Percentiles rank a stretch among this genome's conserved stretches.
These are phyloP conservation scores for Trametes punicea DNA, from an alignment of 768 basidiomycete genomes.

Conservation along the genomic window DNA sequence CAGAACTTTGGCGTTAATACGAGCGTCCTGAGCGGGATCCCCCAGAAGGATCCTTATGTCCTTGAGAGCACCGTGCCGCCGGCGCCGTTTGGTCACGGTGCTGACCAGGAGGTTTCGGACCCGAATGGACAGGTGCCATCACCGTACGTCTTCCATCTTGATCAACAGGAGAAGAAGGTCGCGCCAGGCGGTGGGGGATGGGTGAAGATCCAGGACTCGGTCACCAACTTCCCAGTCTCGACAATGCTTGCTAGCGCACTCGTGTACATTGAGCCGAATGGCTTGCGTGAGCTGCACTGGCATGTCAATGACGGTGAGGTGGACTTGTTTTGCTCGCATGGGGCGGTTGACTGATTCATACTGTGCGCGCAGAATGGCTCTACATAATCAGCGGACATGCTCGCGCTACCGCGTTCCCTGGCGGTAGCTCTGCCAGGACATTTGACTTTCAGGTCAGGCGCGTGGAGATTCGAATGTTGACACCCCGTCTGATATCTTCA, in stretches of 20 bases:
- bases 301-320: conserved; percentile 26
- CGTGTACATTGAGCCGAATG: conserved; percentile 27
- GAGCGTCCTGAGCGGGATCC: conserved; percentile 20
- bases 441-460: conserved; percentile 26
- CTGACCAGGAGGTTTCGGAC: conserved; percentile 18
- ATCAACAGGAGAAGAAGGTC: conserved; percentile 20
- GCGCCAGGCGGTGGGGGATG: conserved; percentile 28
- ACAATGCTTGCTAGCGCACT: conserved; percentile 23
- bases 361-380: conserved; percentile 20
- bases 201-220: conserved; percentile 29
- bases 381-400: conserved; percentile 26
- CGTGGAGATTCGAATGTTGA: neutral
- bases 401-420: conserved; percentile 27
- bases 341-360: no score
- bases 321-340: no score
- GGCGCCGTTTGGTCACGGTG: conserved; percentile 20
- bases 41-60: conserved; percentile 28
- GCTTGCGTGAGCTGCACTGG: conserved; percentile 28
- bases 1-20: conserved; percentile 27
- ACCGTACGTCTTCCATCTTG: conserved; percentile 25
- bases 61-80: conserved; percentile 20
- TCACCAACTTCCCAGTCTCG: conserved; percentile 26
- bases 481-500: neutral
- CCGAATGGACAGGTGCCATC: conserved; percentile 20
- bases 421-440: conserved; percentile 22